Percentiles rank a stretch among this genome's conserved stretches.
Evolutionary conservation across 768 basidiomycete species (phyloP).

Genomic region (Suillus subluteus): DNA sequence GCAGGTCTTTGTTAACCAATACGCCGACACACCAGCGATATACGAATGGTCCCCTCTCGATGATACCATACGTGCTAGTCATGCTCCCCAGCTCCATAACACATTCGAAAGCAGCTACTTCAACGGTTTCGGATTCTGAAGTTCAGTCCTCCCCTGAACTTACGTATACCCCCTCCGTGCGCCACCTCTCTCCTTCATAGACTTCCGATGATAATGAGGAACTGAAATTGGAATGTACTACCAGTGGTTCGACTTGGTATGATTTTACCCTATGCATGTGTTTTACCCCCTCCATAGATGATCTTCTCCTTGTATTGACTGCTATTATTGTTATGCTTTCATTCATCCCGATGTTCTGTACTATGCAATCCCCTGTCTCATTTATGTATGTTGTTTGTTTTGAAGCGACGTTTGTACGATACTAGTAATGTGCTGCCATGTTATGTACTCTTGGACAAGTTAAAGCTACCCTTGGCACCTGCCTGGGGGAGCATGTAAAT

Average conservation of each 20-base stretch:
- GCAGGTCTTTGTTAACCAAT: slow-evolving; percentile 32
- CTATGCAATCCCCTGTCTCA: neutral
- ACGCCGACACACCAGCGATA: slow-evolving; percentile 15
- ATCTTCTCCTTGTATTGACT: neutral
- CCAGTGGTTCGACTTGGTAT: neutral
- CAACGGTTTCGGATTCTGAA: slow-evolving; percentile 1
- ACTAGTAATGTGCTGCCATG: neutral
- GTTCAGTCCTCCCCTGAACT: neutral
- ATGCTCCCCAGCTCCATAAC: slow-evolving; percentile 1
- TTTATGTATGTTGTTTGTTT: neutral
- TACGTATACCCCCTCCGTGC: neutral
- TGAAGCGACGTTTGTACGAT: slow-evolving; percentile 1
- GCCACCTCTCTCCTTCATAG: slow-evolving; percentile 6
- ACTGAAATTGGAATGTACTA: slow-evolving; percentile 3
- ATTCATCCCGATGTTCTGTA: neutral
- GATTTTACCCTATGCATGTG: slow-evolving; percentile 1
- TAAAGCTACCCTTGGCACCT: neutral
- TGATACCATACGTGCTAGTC: slow-evolving; percentile 15
- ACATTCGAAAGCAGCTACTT: slow-evolving; percentile 2
- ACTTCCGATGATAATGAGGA: neutral
- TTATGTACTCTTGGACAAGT: neutral
- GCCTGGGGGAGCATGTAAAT: neutral
- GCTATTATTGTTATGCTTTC: slow-evolving; percentile 1
- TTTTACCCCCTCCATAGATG: neutral
- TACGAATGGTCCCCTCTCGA: slow-evolving; percentile 32